Percentiles rank a stretch among this genome's conserved stretches.
Evolutionary conservation across 164 flowering plant species (phyloP).

Genomic region (Nymphaea colorata): DNA sequence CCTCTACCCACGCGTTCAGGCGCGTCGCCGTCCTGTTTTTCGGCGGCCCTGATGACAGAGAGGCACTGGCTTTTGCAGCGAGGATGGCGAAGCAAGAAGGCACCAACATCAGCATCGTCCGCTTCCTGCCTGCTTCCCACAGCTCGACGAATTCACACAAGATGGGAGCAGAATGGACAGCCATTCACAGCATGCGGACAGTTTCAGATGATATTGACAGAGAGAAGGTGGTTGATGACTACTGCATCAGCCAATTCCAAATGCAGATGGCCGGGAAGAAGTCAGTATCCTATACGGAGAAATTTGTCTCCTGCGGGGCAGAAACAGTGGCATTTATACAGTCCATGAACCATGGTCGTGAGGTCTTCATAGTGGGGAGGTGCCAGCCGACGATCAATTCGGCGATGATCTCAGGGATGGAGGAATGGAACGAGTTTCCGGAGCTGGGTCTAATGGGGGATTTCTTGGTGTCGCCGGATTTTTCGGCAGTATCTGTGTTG

Average conservation of each 20-base stretch:
- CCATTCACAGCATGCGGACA: not conserved
- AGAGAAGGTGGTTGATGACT: not conserved
- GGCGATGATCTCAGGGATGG: constrained; percentile 14
- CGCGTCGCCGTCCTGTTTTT: constrained; percentile 20
- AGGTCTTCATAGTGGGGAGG: not conserved
- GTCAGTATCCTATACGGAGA: not conserved
- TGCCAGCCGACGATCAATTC: not conserved
- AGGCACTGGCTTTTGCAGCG: constrained; percentile 20
- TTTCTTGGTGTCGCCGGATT: constrained; percentile 16
- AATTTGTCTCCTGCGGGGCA: not conserved
- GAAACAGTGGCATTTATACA: not conserved
- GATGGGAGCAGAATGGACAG: not conserved
- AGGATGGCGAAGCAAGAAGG: constrained; percentile 8
- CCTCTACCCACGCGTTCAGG: not conserved
- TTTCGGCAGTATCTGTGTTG: constrained; percentile 14
- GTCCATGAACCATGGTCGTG: not conserved
- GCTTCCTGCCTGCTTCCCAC: not conserved
- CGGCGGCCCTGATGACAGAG: constrained; percentile 28
- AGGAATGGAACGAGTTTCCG: constrained; percentile 17
- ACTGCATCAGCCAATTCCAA: not conserved
- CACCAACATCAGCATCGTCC: constrained; percentile 3
- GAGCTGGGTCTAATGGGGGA: constrained; percentile 19
- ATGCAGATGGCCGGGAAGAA: not conserved
- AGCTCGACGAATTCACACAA: not conserved
- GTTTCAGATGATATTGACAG: not conserved